Evolutionary conservation across 2,329 filamentous ascomycete genomes (phyloP).

Genomic region (Cercospora sp.): DNA sequence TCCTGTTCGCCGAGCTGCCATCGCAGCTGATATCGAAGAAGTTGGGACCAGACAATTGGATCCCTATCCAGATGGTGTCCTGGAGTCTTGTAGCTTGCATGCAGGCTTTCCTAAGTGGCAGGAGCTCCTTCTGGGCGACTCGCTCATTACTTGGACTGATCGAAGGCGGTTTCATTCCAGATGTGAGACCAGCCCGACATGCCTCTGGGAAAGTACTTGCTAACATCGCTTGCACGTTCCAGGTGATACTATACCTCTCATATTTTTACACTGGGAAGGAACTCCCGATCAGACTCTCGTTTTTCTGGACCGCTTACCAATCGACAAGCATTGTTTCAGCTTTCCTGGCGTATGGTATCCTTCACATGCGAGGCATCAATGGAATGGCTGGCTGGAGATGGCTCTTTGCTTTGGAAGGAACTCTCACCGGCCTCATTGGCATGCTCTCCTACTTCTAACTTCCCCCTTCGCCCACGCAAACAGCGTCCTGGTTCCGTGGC

Average conservation of each 20-base stretch:
- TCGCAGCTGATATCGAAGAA: constrained; percentile 48
- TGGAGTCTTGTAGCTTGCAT: constrained; percentile 49
- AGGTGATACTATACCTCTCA: constrained; percentile 63
- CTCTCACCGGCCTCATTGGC: constrained; percentile 57
- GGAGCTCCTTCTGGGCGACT: constrained; percentile 43
- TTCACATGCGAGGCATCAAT: constrained; percentile 48
- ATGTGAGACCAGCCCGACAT: constrained; percentile 49
- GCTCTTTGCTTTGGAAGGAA: constrained; percentile 61
- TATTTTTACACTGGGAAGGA: constrained; percentile 74
- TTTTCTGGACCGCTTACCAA: constrained; percentile 69
- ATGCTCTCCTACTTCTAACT: constrained; percentile 58
- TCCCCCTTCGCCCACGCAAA: constrained; percentile 63
- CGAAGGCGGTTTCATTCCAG: constrained; percentile 59
- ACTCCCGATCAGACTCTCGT: constrained; percentile 66
- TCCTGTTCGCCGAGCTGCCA: constrained; percentile 59
- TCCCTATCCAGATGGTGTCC: constrained; percentile 49
- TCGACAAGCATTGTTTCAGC: constrained; percentile 58
- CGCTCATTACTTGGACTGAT: constrained; percentile 46
- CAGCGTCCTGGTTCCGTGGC: constrained; percentile 61
- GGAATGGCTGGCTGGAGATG: constrained; percentile 55
- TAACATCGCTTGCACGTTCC: constrained; percentile 22
- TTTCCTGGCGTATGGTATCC: constrained; percentile 58
- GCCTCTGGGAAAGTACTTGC: constrained; percentile 52
- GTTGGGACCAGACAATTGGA: constrained; percentile 49
- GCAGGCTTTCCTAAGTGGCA: constrained; percentile 39